Percentiles rank a stretch among this genome's conserved stretches.
These are phyloP conservation scores for Starmerella floris DNA, from an alignment of 805 yeast genomes.

Conservation along the genomic window DNA sequence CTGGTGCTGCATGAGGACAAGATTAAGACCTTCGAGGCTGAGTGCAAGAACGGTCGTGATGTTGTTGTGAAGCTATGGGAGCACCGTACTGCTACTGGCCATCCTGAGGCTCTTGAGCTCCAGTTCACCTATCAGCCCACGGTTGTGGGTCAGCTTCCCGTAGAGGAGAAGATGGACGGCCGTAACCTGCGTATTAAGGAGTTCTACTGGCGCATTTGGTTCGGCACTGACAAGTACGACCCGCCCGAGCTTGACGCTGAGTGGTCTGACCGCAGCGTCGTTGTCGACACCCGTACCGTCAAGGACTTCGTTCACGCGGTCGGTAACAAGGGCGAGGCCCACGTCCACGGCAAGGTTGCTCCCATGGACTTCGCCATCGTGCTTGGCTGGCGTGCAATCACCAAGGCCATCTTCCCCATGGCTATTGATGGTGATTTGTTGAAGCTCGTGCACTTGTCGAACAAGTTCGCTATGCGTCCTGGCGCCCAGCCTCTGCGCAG, in stretches of 20 bases:
- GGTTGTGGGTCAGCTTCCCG: slow-evolving; percentile 84
- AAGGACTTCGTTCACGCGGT: slow-evolving; percentile 92
- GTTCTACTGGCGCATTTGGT: slow-evolving; percentile 97
- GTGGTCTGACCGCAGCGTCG: slow-evolving; percentile 51
- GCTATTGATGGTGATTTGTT: slow-evolving; percentile 92
- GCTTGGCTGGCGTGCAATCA: slow-evolving; percentile 95
- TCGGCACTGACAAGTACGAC: slow-evolving; percentile 44
- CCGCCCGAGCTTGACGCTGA: slow-evolving; percentile 50
- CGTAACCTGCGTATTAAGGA: slow-evolving; percentile 88
- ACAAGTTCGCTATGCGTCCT: slow-evolving; percentile 84
- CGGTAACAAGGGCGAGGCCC: slow-evolving; percentile 94
- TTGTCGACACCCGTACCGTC: slow-evolving; percentile 62
- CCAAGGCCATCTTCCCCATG: slow-evolving; percentile 94
- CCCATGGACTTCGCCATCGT: slow-evolving; percentile 99
- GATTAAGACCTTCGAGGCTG: slow-evolving; percentile 55
- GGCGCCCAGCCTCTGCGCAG: slow-evolving; percentile 80
- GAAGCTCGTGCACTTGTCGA: slow-evolving; percentile 85
- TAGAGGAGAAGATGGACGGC: slow-evolving; percentile 74
- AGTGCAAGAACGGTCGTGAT: slow-evolving; percentile 35
- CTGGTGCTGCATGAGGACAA: slow-evolving; percentile 61
- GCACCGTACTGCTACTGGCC: slow-evolving; percentile 68
- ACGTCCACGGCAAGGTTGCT: slow-evolving; percentile 66
- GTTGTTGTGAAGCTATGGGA: slow-evolving; percentile 71
- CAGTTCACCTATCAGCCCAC: slow-evolving; percentile 65
- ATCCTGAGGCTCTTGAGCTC: slow-evolving; percentile 63